Percentiles rank a stretch among this genome's conserved stretches.
These are phyloP conservation scores for Ceratobasidium sp. DNA, from an alignment of 1,284 basidiomycete genomes.

Conservation along the genomic window DNA sequence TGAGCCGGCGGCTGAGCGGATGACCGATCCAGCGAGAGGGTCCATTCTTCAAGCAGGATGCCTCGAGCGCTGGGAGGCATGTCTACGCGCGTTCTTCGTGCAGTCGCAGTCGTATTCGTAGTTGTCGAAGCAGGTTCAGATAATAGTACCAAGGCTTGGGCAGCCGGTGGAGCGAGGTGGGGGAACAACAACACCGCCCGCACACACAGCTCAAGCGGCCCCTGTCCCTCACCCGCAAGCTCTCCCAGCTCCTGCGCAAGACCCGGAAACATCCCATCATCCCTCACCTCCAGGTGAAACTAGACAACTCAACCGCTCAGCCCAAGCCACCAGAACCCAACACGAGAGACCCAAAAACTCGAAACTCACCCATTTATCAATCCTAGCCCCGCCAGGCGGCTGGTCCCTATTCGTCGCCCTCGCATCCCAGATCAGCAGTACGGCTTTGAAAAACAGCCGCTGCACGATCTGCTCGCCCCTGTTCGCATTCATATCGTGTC, in stretches of 20 bases:
- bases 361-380: constrained; percentile 81
- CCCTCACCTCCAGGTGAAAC: constrained; percentile 86
- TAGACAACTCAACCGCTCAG: constrained; percentile 54
- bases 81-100: constrained; percentile 4
- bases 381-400: constrained; percentile 59
- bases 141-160: constrained; percentile 77
- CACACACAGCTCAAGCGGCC: constrained; percentile 76
- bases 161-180: constrained; percentile 65
- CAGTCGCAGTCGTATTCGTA: not conserved
- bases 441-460: constrained; percentile 83
- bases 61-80: constrained; percentile 75
- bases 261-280: constrained; percentile 52
- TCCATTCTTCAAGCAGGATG: constrained; percentile 82
- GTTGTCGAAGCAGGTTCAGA: constrained; percentile 59
- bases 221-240: constrained; percentile 54
- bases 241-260: constrained; percentile 72
- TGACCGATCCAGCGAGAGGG: constrained; percentile 64
- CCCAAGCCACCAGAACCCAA: constrained; percentile 34
- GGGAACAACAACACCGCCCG: constrained; percentile 71
- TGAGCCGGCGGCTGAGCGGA: constrained; percentile 7
- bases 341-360: not conserved
- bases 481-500: constrained; percentile 21
- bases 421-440: constrained; percentile 77
- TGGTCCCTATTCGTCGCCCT: constrained; percentile 55
- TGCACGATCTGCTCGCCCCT: constrained; percentile 87